phyloP scores from a whole-genome alignment of 2,329 filamentous ascomycete species.

The Claviceps quebecensis region DNA sequence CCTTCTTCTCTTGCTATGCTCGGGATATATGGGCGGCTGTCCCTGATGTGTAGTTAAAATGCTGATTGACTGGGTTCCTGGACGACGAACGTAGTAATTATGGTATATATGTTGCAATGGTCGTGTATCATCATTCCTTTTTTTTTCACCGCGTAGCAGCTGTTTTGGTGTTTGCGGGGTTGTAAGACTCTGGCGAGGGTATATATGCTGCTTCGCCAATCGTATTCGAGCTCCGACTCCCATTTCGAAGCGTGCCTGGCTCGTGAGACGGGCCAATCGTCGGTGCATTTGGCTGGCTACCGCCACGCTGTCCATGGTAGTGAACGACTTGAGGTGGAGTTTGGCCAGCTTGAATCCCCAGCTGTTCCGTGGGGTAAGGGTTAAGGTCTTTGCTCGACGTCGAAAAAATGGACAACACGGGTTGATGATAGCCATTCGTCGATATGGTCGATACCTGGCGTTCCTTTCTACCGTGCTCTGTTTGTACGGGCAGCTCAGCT shows the following conservation, averaged over 20 bases:
- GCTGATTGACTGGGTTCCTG: background rate
- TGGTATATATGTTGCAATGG: too few species aligned
- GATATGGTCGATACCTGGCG: slow-evolving; percentile 31
- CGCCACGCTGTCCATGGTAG: slow-evolving; percentile 53
- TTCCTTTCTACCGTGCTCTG: slow-evolving; percentile 34
- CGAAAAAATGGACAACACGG: slow-evolving; percentile 54
- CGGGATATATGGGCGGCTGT: background rate
- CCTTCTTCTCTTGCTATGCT: background rate
- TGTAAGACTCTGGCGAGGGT: slow-evolving; percentile 22
- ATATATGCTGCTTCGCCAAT: slow-evolving; percentile 24
- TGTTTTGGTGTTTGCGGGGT: slow-evolving; percentile 9
- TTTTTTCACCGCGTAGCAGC: background rate
- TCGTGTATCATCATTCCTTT: background rate
- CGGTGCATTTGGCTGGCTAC: slow-evolving; percentile 52
- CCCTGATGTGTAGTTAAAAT: background rate
- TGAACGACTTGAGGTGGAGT: slow-evolving; percentile 52
- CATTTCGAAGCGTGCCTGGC: slow-evolving; percentile 28
- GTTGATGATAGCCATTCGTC: slow-evolving; percentile 53
- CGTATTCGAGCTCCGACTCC: slow-evolving; percentile 32
- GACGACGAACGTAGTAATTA: background rate
- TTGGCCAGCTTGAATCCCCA: slow-evolving; percentile 48
- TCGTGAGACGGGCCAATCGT: slow-evolving; percentile 41
- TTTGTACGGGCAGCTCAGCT: slow-evolving; percentile 46
- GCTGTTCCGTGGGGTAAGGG: slow-evolving; percentile 50
- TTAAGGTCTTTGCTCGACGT: slow-evolving; percentile 57